Evolutionary conservation across 768 basidiomycete species (phyloP).

Genomic region (Lactarius vividus): DNA sequence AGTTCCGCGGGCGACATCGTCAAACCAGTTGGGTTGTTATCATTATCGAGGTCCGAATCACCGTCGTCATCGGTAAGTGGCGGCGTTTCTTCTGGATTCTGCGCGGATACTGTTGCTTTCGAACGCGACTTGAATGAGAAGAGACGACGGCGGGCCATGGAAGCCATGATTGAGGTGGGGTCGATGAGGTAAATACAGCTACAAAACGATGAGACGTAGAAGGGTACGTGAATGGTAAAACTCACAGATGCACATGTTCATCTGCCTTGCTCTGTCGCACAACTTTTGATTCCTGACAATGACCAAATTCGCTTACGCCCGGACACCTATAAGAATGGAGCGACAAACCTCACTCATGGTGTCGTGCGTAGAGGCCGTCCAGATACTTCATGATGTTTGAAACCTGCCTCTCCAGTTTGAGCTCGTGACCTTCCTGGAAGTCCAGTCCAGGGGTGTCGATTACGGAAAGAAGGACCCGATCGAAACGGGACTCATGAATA

Average conservation of each 20-base stretch:
- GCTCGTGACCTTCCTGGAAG: constrained; percentile 66
- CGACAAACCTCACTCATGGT: constrained; percentile 77
- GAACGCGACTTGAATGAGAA: constrained; percentile 57
- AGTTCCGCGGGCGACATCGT: constrained; percentile 78
- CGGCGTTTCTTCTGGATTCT: constrained; percentile 51
- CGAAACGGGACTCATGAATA: constrained; percentile 80
- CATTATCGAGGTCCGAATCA: constrained; percentile 48
- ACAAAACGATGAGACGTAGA: constrained; percentile 4
- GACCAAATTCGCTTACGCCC: constrained; percentile 2
- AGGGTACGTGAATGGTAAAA: constrained; percentile 16
- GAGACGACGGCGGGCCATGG: constrained; percentile 49
- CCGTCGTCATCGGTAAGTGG: constrained; percentile 41
- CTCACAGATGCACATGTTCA: constrained; percentile 86
- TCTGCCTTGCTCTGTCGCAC: constrained; percentile 84
- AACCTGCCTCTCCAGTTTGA: constrained; percentile 78
- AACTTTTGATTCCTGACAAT: constrained; percentile 77
- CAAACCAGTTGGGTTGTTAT: constrained; percentile 48
- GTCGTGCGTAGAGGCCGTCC: constrained; percentile 77
- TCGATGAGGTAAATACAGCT: constrained; percentile 88
- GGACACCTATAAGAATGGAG: constrained; percentile 1
- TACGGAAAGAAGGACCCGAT: constrained; percentile 73
- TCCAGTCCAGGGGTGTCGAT: constrained; percentile 87
- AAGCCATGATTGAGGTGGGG: constrained; percentile 64
- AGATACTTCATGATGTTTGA: constrained; percentile 71
- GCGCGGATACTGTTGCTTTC: constrained; percentile 60